phyloP scores from a whole-genome alignment of 192 early-diverging fungal genomes.

The Obelidium mucronatum region DNA sequence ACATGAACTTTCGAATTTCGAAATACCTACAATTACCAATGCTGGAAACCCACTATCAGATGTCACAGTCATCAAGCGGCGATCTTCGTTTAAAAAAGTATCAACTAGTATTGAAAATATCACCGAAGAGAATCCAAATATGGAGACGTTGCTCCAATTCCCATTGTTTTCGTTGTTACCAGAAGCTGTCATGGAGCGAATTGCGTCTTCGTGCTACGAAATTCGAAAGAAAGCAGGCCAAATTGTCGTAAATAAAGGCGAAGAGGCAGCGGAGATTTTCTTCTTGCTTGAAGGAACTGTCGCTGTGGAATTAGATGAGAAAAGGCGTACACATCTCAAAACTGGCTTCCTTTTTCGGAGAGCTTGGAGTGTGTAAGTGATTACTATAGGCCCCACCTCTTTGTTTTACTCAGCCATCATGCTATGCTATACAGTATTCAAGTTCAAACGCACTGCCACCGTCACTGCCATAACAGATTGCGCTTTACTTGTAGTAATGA shows the following conservation, averaged over 20 bases:
- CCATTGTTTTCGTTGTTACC: constrained; percentile 51
- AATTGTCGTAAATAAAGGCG: constrained; percentile 45
- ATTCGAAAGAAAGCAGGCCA: constrained; percentile 39
- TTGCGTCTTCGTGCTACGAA: constrained; percentile 33
- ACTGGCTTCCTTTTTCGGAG: constrained; percentile 44
- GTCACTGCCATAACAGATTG: constrained; percentile 47
- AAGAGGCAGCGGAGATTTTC: constrained; percentile 49
- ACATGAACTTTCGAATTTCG: neutral
- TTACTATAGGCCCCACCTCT: too few relatives aligned
- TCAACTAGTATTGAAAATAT: neutral
- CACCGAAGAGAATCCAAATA: constrained; percentile 3
- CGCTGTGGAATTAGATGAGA: constrained; percentile 30
- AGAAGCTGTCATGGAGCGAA: constrained; percentile 36
- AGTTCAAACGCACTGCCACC: constrained; percentile 35
- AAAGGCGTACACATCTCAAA: constrained; percentile 17
- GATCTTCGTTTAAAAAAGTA: neutral
- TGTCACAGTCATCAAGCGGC: neutral
- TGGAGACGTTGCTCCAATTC: constrained; percentile 33
- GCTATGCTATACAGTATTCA: constrained; percentile 31
- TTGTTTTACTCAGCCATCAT: constrained; percentile 4
- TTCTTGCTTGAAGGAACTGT: constrained; percentile 46
- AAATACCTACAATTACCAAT: neutral
- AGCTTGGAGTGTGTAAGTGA: constrained; percentile 47
- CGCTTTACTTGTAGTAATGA: constrained; percentile 43
- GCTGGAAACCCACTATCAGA: neutral